Evolutionary conservation across 148 eudicot species (phyloP).

Genomic region (Rhododendron vialii): DNA sequence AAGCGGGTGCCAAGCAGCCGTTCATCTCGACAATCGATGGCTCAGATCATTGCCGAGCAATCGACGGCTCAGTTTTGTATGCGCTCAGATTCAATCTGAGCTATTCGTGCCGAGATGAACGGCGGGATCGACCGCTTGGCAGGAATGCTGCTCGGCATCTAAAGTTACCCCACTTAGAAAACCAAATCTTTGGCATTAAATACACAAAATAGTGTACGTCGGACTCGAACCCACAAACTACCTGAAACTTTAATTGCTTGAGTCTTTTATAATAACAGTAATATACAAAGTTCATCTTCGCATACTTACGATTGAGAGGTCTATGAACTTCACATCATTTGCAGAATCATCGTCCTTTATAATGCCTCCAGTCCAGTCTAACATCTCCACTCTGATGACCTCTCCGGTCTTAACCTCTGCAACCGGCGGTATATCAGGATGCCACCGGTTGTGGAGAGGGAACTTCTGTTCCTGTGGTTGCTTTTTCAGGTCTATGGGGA

Average conservation of each 20-base stretch:
- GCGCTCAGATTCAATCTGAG: no score
- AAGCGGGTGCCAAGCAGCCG: no score
- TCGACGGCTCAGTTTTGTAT: no score
- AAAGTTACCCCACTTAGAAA: background rate
- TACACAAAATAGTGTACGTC: background rate
- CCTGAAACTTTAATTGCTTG: background rate
- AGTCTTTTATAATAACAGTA: background rate
- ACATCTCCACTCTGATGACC: constrained; percentile 71
- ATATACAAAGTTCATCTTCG: background rate
- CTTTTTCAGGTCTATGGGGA: constrained; percentile 67
- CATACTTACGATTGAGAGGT: constrained; percentile 62
- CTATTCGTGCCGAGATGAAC: no score
- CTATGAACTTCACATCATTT: constrained; percentile 56
- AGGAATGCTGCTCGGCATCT: background rate
- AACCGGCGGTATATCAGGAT: constrained; percentile 78
- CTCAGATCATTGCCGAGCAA: no score
- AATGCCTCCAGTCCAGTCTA: constrained; percentile 77
- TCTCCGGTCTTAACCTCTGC: constrained; percentile 60
- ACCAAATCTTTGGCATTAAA: background rate
- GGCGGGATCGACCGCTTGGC: no score
- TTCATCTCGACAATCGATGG: no score
- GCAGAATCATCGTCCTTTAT: constrained; percentile 71
- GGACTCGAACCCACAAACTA: background rate
- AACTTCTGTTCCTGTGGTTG: constrained; percentile 59
- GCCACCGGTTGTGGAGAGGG: constrained; percentile 91